Evolutionary conservation across 2,329 filamentous ascomycete species (phyloP), one percentile per base, ranked within the genome.

Genomic region (Akanthomyces muscarius): DNA sequence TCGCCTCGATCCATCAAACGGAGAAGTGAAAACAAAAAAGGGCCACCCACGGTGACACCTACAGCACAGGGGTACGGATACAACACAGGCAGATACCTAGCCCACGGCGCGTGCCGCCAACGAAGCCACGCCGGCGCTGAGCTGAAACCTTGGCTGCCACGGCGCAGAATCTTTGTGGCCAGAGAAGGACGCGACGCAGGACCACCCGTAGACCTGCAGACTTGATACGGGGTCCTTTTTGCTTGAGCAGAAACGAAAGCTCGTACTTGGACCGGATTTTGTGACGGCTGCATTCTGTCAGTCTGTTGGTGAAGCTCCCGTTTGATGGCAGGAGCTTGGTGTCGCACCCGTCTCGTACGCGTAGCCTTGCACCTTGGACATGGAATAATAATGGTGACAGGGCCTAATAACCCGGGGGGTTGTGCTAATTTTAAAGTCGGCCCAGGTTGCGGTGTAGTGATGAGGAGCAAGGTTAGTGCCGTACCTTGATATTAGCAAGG

Each of bases 61-160:
- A 21, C 21, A 21, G 21, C 21, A 21, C 21, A 21, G 21, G 21
- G 21, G 21, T 21, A 21, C 21, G 21, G 21, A 21, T 21, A 21
- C 21, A 21, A 21, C 21, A 21, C 21, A 13, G 5, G 8, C 5
- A 48, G 7, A 48, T 11, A 25, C 23, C 45, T 48, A 16, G 47
- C 47, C 47, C 45, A 42, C 56, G 56, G 56, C 56, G 56, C 56
- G 56, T 42, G 47, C 56, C 56, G 56, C 56, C 47, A 59, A 5
- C 28, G 33, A 51, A 59, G 45, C 45, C 45, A 51, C 56, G 42
- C 45, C 11, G 21, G 33, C 56, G 10, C 18, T 42, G 56, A 14
- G 47, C 56, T 59, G 56, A 59, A 59, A 59, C 56, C 47, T 59
- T 59, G 30, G 47, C 33, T 59, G 47, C 56, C 23, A 42, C 56